A percentile compares a stretch with the other conserved stretches of the same genome.
These are phyloP conservation scores for Dryas integrifolia DNA, from an alignment of 331 rosid species.

Conservation along the genomic window DNA sequence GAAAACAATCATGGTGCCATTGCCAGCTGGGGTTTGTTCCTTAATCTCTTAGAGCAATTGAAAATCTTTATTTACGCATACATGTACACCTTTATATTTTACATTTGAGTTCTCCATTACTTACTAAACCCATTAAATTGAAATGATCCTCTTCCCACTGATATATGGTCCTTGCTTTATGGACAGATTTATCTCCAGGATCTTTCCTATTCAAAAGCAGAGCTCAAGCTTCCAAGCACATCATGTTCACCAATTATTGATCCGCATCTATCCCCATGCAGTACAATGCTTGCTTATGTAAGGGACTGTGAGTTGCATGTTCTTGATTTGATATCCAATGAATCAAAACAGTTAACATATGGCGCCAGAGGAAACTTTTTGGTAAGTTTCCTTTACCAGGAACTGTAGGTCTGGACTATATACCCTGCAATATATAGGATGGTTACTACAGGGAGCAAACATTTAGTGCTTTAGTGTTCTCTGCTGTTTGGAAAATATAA, in stretches of 20 bases:
- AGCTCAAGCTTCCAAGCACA: constrained; percentile 69
- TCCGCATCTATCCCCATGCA: constrained; percentile 89
- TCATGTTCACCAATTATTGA: constrained; percentile 74
- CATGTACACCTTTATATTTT: neutral
- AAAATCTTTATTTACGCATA: neutral
- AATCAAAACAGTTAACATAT: constrained; percentile 68
- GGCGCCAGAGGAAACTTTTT: constrained; percentile 58
- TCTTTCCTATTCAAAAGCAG: constrained; percentile 51
- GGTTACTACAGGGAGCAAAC: neutral
- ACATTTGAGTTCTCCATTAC: constrained; percentile 5
- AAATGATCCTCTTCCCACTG: constrained; percentile 21
- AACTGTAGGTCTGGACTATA: neutral
- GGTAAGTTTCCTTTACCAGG: constrained; percentile 44
- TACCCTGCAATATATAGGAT: too few species aligned
- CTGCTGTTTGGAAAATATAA: neutral
- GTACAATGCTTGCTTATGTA: constrained; percentile 72
- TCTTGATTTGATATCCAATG: constrained; percentile 55
- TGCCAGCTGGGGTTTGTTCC: constrained; percentile 92
- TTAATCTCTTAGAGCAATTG: constrained; percentile 12
- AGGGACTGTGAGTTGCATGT: constrained; percentile 75
- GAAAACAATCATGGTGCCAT: constrained; percentile 85
- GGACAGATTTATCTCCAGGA: constrained; percentile 84
- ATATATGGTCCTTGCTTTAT: constrained; percentile 25
- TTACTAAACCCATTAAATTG: constrained; percentile 20
- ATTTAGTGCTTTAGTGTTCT: neutral